Conservation (phyloP, 768 basidiomycete genomes). For the Nidularia sp. region DNA sequence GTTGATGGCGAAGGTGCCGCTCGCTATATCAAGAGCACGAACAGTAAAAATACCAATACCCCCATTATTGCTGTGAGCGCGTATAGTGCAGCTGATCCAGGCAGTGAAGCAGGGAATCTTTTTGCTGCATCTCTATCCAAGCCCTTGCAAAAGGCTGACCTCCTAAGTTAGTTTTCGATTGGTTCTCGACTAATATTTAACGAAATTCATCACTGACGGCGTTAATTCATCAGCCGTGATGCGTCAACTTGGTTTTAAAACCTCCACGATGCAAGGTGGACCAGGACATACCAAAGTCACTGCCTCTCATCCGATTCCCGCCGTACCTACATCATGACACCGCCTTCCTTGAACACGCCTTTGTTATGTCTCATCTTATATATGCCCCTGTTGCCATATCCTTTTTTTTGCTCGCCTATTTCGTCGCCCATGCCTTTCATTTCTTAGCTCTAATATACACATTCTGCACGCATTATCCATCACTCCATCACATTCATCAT, state of each 20-base stretch:
- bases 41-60: slow-evolving; percentile 89
- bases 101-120: slow-evolving; percentile 55
- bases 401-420: slow-evolving; percentile 10
- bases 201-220: slow-evolving; percentile 1
- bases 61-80: slow-evolving; percentile 93
- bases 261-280: slow-evolving; percentile 63
- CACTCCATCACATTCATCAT: slow-evolving; percentile 25
- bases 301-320: slow-evolving; percentile 27
- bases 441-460: slow-evolving; percentile 31
- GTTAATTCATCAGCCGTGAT: slow-evolving; percentile 43
- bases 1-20: slow-evolving; percentile 97
- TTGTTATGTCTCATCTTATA: slow-evolving; percentile 12
- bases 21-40: slow-evolving; percentile 94
- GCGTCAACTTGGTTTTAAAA: slow-evolving; percentile 89
- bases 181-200: not conserved
- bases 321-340: slow-evolving; percentile 22
- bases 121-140: slow-evolving; percentile 84
- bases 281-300: slow-evolving; percentile 50
- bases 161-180: slow-evolving; percentile 44
- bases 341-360: slow-evolving; percentile 5
- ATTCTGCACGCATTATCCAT: slow-evolving; percentile 24
- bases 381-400: slow-evolving; percentile 15
- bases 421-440: slow-evolving; percentile 14
- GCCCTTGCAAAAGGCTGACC: slow-evolving; percentile 84
- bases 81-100: slow-evolving; percentile 67